Evolutionary conservation across 2,329 filamentous ascomycete genomes (phyloP).

Genomic region (Blumeria hordei): DNA sequence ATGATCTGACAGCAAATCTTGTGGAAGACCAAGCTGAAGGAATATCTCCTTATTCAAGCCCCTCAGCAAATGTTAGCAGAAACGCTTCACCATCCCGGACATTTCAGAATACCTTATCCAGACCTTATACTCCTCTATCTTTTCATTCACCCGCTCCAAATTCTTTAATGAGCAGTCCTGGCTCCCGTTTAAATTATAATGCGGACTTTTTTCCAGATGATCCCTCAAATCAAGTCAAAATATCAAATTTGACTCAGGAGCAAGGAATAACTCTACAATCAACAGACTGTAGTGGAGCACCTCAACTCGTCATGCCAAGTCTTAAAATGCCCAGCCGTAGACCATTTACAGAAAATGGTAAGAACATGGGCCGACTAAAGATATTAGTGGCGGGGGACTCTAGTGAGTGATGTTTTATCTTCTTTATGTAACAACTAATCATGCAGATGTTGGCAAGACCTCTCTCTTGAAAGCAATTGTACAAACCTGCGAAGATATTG

Average conservation of each 20-base stretch:
- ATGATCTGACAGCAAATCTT: slow-evolving; percentile 5
- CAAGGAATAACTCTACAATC: slow-evolving; percentile 22
- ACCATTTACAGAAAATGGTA: slow-evolving; percentile 75
- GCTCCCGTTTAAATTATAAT: slow-evolving; percentile 28
- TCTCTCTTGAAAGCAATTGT: slow-evolving; percentile 74
- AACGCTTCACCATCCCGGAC: slow-evolving; percentile 12
- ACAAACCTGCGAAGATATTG: slow-evolving; percentile 71
- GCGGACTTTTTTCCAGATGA: slow-evolving; percentile 24
- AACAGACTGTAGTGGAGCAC: slow-evolving; percentile 27
- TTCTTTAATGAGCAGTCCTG: slow-evolving; percentile 23
- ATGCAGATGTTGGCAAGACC: slow-evolving; percentile 59
- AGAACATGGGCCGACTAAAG: slow-evolving; percentile 64
- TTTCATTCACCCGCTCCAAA: slow-evolving; percentile 18
- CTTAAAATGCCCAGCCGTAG: slow-evolving; percentile 72
- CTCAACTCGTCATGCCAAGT: slow-evolving; percentile 94
- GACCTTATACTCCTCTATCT: slow-evolving; percentile 22
- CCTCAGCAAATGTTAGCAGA: slow-evolving; percentile 15
- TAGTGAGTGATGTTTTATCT: slow-evolving; percentile 23
- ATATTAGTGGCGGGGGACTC: slow-evolving; percentile 62
- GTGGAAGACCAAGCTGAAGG: slow-evolving; percentile 9
- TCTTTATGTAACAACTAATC: slow-evolving; percentile 4
- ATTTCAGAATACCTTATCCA: slow-evolving; percentile 17
- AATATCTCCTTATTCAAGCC: slow-evolving; percentile 13
- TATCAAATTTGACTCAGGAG: slow-evolving; percentile 14
- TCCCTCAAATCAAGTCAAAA: slow-evolving; percentile 16